These are phyloP conservation scores for Senecio squalidus DNA, from an alignment of 140 eudicot genomes.

Conservation along the genomic window DNA sequence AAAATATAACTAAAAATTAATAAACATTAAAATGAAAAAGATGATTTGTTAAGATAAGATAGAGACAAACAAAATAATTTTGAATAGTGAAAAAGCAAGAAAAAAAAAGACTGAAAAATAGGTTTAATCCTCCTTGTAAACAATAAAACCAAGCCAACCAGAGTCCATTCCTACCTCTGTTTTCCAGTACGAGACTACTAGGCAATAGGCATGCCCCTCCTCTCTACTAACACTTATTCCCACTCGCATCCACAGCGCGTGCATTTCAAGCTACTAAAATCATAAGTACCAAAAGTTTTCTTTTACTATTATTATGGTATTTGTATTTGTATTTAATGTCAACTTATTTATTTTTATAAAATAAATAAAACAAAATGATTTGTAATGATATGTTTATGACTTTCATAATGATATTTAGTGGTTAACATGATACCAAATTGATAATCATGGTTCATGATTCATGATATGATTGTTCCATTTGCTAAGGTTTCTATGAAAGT, in stretches of 20 bases:
- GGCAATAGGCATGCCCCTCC: conserved; percentile 10
- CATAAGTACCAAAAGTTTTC: background rate
- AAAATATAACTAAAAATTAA: background rate
- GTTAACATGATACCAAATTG: no score
- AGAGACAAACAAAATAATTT: conserved; percentile 10
- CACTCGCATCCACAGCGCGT: background rate
- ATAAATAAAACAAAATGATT: no score
- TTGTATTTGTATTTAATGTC: no score
- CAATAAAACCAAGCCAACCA: conserved; percentile 9
- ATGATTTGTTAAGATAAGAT: no score
- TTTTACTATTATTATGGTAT: no score
- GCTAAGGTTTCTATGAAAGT: no score
- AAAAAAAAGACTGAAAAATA: conserved; percentile 5
- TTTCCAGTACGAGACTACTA: conserved; percentile 24
- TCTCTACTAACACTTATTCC: background rate
- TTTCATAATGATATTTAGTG: no score
- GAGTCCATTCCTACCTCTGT: conserved; percentile 17
- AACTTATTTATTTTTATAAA: no score
- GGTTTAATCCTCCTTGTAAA: background rate
- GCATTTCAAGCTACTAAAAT: background rate
- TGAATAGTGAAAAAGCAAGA: conserved; percentile 6
- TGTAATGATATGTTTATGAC: no score
- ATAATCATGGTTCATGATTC: no score
- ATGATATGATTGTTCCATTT: no score
- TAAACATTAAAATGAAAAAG: background rate